Evolutionary conservation across 352 stramenopile species (phyloP), one percentile per base, ranked within the genome.

Genomic region (Blastocystis hominis): DNA sequence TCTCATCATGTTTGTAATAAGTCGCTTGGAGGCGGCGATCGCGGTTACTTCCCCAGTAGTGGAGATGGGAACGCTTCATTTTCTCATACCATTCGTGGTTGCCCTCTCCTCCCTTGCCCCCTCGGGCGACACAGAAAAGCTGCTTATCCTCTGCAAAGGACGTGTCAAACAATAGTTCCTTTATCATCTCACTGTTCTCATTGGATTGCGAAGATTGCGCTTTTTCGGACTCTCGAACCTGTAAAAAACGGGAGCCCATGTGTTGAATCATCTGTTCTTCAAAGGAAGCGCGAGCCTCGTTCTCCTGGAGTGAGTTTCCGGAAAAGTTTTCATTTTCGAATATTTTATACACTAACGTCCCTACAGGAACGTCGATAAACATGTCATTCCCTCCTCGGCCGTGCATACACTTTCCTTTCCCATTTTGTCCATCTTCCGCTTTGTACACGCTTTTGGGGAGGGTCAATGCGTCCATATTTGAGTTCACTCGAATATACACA

Each of bases 281-380:
- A 1, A 88, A 66, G 6, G 69, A 88, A n/a, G 7, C 15, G 9
- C 44, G 10, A 9, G 66, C 9, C 30, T 88, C 91, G 34, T 42
- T 92, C 40, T 94, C 91, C 24, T 95, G 92, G 40, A 2, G 15
- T 30, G 24, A 30, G 24, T 30, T 30, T 30, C 24, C 24, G 24
- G 24, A 30, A 30, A 13, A 17, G 42, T 24, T 34, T 10, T 61
- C 13, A 75, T 66, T 50, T 9, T 78, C 15, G 63, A 55, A 30
- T 30, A 30, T 30, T 34, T 93, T 91, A 91, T 95, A 95, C 55
- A 96, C 90, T 47, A 95, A 91, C 30, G 93, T 96, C 34, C 93
- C 93, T 24, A 92, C 93, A 1, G 93, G 93, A 17, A 96, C 92
- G 76, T 93, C 93, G 9, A 96, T 90, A 10, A 92, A 77, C 59